These are phyloP conservation scores for Fraxinus sp. DNA, from an alignment of 305 asterid species.

Conservation along the genomic window DNA sequence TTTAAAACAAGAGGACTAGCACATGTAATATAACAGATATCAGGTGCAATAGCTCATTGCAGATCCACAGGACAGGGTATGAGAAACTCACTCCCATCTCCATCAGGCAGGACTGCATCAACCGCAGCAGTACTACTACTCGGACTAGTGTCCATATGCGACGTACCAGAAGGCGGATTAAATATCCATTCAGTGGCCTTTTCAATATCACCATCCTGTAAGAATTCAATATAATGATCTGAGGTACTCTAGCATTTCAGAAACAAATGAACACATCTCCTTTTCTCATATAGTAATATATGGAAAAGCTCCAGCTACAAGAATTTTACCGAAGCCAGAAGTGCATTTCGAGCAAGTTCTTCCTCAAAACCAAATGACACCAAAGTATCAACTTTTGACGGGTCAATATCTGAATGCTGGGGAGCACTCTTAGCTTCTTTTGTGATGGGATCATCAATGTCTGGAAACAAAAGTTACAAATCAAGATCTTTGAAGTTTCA, in stretches of 20 bases:
- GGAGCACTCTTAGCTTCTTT: slow-evolving; percentile 41
- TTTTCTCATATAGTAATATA: neutral
- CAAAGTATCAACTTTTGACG: slow-evolving; percentile 67
- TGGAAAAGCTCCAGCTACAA: neutral
- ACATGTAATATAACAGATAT: neutral
- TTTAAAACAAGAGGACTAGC: neutral
- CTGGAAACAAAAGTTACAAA: slow-evolving; percentile 35
- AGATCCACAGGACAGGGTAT: slow-evolving; percentile 9
- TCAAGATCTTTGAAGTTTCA: slow-evolving; percentile 14
- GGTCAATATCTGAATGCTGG: slow-evolving; percentile 46
- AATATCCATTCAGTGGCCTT: slow-evolving; percentile 95
- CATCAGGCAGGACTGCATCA: slow-evolving; percentile 76
- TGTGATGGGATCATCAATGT: slow-evolving; percentile 68
- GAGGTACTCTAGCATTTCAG: neutral
- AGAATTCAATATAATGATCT: slow-evolving; percentile 9
- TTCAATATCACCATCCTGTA: slow-evolving; percentile 86
- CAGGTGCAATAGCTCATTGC: slow-evolving; percentile 9
- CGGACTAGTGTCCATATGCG: slow-evolving; percentile 58
- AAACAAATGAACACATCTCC: neutral
- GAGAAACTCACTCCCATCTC: slow-evolving; percentile 83
- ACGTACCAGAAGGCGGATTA: slow-evolving; percentile 56
- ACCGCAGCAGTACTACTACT: slow-evolving; percentile 48
- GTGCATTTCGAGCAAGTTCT: slow-evolving; percentile 79
- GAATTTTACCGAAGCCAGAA: slow-evolving; percentile 69
- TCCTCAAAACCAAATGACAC: slow-evolving; percentile 87